phyloP scores from a whole-genome alignment of 2,329 filamentous ascomycete species.

The Escovopsis sp. region DNA sequence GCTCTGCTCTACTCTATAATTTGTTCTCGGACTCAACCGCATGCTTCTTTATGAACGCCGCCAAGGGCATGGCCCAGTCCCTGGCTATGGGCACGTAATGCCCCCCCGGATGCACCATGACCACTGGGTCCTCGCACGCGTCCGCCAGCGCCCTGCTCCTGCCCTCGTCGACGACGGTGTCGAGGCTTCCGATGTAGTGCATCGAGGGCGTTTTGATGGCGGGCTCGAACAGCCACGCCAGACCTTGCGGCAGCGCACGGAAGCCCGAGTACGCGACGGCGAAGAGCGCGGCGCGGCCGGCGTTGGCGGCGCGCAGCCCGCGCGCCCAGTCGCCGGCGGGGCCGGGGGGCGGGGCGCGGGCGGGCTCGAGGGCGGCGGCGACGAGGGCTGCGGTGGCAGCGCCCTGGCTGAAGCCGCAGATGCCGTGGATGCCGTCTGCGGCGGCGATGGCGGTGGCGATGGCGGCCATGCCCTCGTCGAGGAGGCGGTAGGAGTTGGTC shows the following conservation, averaged over 20 bases:
- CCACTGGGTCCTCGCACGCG: constrained; percentile 38
- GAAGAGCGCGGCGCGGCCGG: constrained; percentile 43
- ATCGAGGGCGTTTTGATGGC: constrained; percentile 61
- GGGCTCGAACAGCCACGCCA: constrained; percentile 55
- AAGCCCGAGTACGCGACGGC: constrained; percentile 69
- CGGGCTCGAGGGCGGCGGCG: constrained; percentile 51
- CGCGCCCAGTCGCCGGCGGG: constrained; percentile 26
- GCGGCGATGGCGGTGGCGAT: constrained; percentile 48
- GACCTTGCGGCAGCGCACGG: constrained; percentile 42
- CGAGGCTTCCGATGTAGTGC: constrained; percentile 70
- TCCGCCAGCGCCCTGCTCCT: constrained; percentile 54
- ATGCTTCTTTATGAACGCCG: constrained; percentile 48
- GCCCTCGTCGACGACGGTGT: constrained; percentile 74
- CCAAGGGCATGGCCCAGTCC: constrained; percentile 64
- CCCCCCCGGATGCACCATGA: constrained; percentile 66
- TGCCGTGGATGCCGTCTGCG: constrained; percentile 58
- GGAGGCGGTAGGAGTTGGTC: constrained; percentile 45
- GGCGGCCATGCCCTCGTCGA: constrained; percentile 51
- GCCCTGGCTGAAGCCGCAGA: constrained; percentile 74
- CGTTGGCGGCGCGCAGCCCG: constrained; percentile 35
- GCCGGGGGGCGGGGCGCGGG: constrained; percentile 14
- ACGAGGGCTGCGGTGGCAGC: constrained; percentile 59
- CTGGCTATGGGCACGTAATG: constrained; percentile 79
- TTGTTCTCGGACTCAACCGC: constrained; percentile 11
- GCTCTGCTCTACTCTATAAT: too few species aligned